phyloP scores from a whole-genome alignment of 352 stramenopile species.

The Phytophthora pisi region DNA sequence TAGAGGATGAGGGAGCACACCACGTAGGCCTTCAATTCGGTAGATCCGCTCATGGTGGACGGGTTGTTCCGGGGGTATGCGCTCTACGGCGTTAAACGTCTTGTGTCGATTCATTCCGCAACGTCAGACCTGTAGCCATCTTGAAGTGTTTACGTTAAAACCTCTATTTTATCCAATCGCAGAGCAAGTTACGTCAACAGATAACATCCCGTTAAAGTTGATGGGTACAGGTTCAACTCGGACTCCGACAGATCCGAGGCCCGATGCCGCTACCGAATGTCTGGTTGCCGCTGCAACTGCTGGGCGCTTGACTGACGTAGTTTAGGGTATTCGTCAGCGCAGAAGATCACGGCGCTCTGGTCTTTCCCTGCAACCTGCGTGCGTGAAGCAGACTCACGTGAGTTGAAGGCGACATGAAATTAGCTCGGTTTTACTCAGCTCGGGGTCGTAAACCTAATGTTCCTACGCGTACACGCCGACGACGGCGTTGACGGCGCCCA shows the following conservation, averaged over 20 bases:
- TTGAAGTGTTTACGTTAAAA: constrained; percentile 24
- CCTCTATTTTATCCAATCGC: constrained; percentile 32
- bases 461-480: constrained; percentile 44
- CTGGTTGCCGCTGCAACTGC: constrained; percentile 12
- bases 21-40: constrained; percentile 36
- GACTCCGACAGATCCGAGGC: constrained; percentile 8
- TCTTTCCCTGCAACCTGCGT: background rate
- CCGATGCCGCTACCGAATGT: constrained; percentile 7
- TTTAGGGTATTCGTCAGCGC: constrained; percentile 15
- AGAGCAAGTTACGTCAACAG: constrained; percentile 7
- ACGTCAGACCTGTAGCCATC: constrained; percentile 17
- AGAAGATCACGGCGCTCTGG: background rate
- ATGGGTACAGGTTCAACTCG: constrained; percentile 18
- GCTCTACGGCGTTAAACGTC: constrained; percentile 1
- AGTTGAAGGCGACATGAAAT: constrained; percentile 10
- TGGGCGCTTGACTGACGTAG: constrained; percentile 18
- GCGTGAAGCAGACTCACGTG: constrained; percentile 1
- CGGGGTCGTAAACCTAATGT: background rate
- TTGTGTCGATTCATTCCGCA: constrained; percentile 1
- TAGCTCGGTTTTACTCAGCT: constrained; percentile 11
- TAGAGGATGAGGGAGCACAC: constrained; percentile 46
- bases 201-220: constrained; percentile 17
- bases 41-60: constrained; percentile 30
- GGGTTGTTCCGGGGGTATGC: background rate
- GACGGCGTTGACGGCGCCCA: constrained; percentile 48